These are phyloP conservation scores for Coemansia guatemalensis DNA, from an alignment of 192 early-diverging fungal genomes.

Conservation along the genomic window DNA sequence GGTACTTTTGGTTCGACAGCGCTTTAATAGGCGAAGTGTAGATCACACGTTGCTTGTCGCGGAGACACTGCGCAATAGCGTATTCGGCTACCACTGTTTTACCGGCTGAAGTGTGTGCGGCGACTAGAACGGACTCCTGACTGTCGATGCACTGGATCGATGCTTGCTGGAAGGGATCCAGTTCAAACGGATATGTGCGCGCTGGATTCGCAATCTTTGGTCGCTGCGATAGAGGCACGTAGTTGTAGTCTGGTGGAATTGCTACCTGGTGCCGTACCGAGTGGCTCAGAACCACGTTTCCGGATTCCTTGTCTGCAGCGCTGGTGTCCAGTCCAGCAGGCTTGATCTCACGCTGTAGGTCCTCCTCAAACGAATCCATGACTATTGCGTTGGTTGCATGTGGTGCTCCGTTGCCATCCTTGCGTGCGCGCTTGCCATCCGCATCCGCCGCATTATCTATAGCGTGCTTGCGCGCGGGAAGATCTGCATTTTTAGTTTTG, in stretches of 20 bases:
- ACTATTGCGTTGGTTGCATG: slow-evolving; percentile 55
- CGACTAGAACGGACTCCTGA: slow-evolving; percentile 91
- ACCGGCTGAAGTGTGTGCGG: slow-evolving; percentile 95
- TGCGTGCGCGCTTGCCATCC: slow-evolving; percentile 26
- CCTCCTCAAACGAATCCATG: slow-evolving; percentile 66
- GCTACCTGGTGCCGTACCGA: slow-evolving; percentile 95
- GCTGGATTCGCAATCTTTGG: slow-evolving; percentile 76
- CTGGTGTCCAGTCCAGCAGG: slow-evolving; percentile 55
- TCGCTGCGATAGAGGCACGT: slow-evolving; percentile 86
- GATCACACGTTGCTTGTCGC: slow-evolving; percentile 90
- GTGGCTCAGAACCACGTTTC: slow-evolving; percentile 45
- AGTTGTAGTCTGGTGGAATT: slow-evolving; percentile 80
- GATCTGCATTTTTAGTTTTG: slow-evolving; percentile 6
- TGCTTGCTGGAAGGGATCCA: slow-evolving; percentile 95
- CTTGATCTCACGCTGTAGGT: slow-evolving; percentile 66
- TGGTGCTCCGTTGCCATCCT: neutral
- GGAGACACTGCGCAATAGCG: slow-evolving; percentile 88
- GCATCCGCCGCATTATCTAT: neutral
- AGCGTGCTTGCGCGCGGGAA: too few relatives aligned
- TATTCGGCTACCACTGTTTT: slow-evolving; percentile 99
- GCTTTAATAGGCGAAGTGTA: slow-evolving; percentile 99
- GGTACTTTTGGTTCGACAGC: slow-evolving; percentile 97
- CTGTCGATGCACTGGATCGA: slow-evolving; percentile 87
- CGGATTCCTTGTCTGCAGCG: slow-evolving; percentile 54
- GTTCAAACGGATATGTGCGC: slow-evolving; percentile 82